phyloP scores from a whole-genome alignment of 768 basidiomycete species.

The Boletus pseudo-olivaceus region DNA sequence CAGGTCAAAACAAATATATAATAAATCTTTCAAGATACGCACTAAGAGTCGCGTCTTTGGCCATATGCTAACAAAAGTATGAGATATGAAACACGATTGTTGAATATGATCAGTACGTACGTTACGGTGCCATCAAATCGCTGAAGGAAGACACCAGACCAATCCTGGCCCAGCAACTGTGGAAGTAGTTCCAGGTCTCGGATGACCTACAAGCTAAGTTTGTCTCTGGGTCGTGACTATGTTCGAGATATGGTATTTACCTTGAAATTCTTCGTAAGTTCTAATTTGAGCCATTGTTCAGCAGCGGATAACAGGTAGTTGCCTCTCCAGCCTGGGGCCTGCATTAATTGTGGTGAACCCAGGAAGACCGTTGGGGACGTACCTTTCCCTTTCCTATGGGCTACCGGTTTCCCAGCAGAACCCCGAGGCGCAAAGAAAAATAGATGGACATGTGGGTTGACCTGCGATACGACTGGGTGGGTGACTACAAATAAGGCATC shows the following conservation, averaged over 20 bases:
- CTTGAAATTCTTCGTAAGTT: slow-evolving; percentile 96
- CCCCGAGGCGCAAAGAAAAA: slow-evolving; percentile 94
- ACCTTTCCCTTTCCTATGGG: slow-evolving; percentile 92
- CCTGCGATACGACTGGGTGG: slow-evolving; percentile 91
- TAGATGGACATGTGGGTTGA: slow-evolving; percentile 86
- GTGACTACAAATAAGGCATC: slow-evolving; percentile 52
- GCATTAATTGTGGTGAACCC: not conserved
- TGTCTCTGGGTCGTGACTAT: not conserved
- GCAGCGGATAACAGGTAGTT: slow-evolving; percentile 90
- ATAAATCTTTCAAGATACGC: slow-evolving; percentile 18
- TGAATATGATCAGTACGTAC: slow-evolving; percentile 43
- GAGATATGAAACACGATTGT: slow-evolving; percentile 20
- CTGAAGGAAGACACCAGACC: slow-evolving; percentile 95
- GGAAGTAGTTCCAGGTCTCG: slow-evolving; percentile 95
- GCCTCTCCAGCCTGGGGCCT: slow-evolving; percentile 77
- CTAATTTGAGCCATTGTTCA: slow-evolving; percentile 93
- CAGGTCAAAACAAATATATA: not conserved
- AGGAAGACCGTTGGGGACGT: not conserved
- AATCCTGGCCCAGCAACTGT: slow-evolving; percentile 89
- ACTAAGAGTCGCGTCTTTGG: slow-evolving; percentile 79
- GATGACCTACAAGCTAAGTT: slow-evolving; percentile 55
- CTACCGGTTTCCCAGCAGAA: slow-evolving; percentile 88
- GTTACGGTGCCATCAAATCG: slow-evolving; percentile 87
- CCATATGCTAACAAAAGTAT: slow-evolving; percentile 58
- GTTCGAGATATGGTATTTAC: slow-evolving; percentile 26